phyloP scores from a whole-genome alignment of 768 basidiomycete species.

The Amanita jacksonii region DNA sequence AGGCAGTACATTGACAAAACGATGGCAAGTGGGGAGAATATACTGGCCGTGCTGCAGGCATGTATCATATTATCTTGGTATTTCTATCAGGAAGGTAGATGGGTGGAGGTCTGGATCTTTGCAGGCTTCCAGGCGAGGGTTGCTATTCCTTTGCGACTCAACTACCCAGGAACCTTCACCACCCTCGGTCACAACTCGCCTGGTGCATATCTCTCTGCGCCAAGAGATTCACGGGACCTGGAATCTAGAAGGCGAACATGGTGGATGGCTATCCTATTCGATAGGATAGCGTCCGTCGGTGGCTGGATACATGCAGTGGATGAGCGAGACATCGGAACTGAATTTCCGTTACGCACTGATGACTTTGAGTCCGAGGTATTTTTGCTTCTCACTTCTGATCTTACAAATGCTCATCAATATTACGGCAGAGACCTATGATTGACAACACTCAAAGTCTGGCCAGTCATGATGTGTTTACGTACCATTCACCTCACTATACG shows the following conservation, averaged over 20 bases:
- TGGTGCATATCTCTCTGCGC: slow-evolving; percentile 72
- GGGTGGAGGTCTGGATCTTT: slow-evolving; percentile 92
- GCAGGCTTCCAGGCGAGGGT: slow-evolving; percentile 79
- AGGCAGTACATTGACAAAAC: slow-evolving; percentile 81
- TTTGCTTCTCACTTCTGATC: slow-evolving; percentile 12
- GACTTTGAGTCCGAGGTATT: slow-evolving; percentile 71
- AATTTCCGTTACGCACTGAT: slow-evolving; percentile 62
- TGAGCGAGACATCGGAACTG: slow-evolving; percentile 78
- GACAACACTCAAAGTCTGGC: slow-evolving; percentile 72
- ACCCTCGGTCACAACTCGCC: slow-evolving; percentile 59
- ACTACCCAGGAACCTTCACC: slow-evolving; percentile 79
- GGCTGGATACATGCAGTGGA: slow-evolving; percentile 85
- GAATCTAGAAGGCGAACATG: slow-evolving; percentile 76
- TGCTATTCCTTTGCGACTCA: slow-evolving; percentile 71
- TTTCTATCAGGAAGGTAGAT: slow-evolving; percentile 81
- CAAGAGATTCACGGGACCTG: slow-evolving; percentile 63
- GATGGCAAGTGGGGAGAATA: slow-evolving; percentile 83
- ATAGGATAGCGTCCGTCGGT: slow-evolving; percentile 71
- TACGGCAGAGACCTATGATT: slow-evolving; percentile 42
- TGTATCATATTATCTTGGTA: slow-evolving; percentile 85
- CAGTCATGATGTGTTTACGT: slow-evolving; percentile 53
- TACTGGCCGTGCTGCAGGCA: slow-evolving; percentile 81
- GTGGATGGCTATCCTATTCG: slow-evolving; percentile 89
- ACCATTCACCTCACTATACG: slow-evolving; percentile 67
- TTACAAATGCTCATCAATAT: neutral